Evolutionary conservation across 495 filamentous ascomycete species (phyloP), one percentile per base, ranked within the genome.

Genomic region (Lasiosphaeria miniovina): DNA sequence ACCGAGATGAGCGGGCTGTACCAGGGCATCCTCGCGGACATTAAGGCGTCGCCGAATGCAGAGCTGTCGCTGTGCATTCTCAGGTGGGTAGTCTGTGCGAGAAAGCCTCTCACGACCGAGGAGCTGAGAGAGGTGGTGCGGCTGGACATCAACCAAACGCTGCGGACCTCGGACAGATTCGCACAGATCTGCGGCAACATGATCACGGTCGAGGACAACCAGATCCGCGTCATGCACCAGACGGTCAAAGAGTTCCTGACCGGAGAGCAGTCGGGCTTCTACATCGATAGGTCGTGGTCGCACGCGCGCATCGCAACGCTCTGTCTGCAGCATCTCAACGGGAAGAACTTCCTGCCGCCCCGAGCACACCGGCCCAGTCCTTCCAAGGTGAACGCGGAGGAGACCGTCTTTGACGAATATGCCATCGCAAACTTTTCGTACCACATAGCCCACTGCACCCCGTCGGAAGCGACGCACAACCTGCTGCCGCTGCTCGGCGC

Each of bases 211-310:
- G 61, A 67, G 48, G 57, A 59, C 15, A 51, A 63, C 50, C 31
- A 38, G 6, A 57, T 65, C 3, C 62, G 65, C 12, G 62, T 65
- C 34, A 63, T 68, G 54, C 66, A 68, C 46, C 59, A 63, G 50
- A 68, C 66, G 1, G 66, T 64, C 50, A 69, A 55, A 35, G 63
- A 60, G 41, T 69, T 63, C 48, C 59, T 69, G 9, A 64, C 61
- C 0, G 52, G 55, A 7, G 40, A 62, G 5, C 50, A 60, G 15
- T 64, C 61, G 6, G 57, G 64, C 40, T 57, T 51, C 34, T 60
- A 54, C 46, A 59, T 66, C 31, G 46, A 49, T 1, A 52, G 58
- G 6, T 57, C 56, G 5, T 57, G 52, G 36, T 59, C 61, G 0
- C 63, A 66, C 53, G 57, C 63, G 14, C 58, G 63, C 8, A 55